These are phyloP conservation scores for Phytopythium aichiense DNA, from an alignment of 352 stramenopile species.

Conservation along the genomic window DNA sequence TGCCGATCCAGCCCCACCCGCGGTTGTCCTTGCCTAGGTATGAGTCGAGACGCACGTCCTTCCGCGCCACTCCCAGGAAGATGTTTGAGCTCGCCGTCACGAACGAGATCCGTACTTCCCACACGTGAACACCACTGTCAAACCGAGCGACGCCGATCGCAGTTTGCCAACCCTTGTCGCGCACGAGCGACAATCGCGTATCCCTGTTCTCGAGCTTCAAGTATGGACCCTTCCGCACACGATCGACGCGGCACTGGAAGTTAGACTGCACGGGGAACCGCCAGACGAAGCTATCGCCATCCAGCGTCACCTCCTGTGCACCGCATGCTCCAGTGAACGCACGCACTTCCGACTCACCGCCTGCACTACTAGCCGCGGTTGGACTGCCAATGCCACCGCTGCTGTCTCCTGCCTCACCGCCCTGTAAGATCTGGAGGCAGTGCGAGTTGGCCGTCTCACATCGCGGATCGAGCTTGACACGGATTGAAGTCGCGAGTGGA, in stretches of 20 bases:
- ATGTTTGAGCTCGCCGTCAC: conserved; percentile 89
- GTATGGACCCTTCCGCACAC: conserved; percentile 81
- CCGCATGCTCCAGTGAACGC: conserved; percentile 81
- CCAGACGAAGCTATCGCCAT: conserved; percentile 85
- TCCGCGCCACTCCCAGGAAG: conserved; percentile 82
- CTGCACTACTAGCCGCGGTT: conserved; percentile 17
- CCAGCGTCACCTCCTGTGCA: conserved; percentile 84
- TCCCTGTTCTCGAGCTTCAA: conserved; percentile 87
- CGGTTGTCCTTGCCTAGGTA: conserved; percentile 91
- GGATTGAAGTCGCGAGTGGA: conserved; percentile 78
- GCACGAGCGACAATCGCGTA: conserved; percentile 73
- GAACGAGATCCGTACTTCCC: conserved; percentile 85
- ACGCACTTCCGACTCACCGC: conserved; percentile 69
- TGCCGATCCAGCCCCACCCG: conserved; percentile 90
- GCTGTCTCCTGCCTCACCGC: conserved; percentile 28
- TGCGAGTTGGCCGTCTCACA: conserved; percentile 85
- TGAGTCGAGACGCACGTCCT: conserved; percentile 82
- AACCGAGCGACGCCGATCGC: conserved; percentile 86
- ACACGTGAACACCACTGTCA: conserved; percentile 82
- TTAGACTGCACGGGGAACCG: conserved; percentile 86
- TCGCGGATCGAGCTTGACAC: conserved; percentile 65
- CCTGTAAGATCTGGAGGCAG: conserved; percentile 85
- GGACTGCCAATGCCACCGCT: conserved; percentile 11
- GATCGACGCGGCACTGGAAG: conserved; percentile 86
- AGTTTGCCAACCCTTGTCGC: conserved; percentile 89